These are phyloP conservation scores for Suhomyces emberorum DNA, from an alignment of 805 yeast species.

Conservation along the genomic window DNA sequence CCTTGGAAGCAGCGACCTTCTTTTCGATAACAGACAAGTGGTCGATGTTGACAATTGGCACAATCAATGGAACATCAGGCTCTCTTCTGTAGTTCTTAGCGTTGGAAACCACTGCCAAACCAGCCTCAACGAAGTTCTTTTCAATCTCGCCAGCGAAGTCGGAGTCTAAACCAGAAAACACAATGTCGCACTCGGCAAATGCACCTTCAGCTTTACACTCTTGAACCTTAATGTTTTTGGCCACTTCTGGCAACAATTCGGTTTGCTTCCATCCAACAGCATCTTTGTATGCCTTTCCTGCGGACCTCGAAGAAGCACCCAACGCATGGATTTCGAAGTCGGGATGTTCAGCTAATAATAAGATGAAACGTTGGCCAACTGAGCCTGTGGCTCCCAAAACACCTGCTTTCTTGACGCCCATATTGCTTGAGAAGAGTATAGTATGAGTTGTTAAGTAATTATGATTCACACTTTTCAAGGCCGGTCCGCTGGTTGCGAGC, in stretches of 20 bases:
- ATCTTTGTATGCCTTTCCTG: conserved; percentile 80
- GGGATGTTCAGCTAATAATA: conserved; percentile 82
- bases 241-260: conserved; percentile 66
- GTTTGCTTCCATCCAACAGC: conserved; percentile 97
- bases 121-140: conserved; percentile 74
- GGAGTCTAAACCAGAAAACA: conserved; percentile 91
- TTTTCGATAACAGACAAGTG: conserved; percentile 74
- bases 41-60: conserved; percentile 92
- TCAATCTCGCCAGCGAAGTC: conserved; percentile 93
- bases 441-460: no score
- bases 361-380: conserved; percentile 94
- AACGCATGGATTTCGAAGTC: conserved; percentile 78
- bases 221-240: conserved; percentile 59
- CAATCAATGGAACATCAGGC: conserved; percentile 83
- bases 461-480: conserved; percentile 2
- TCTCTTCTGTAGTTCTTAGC: conserved; percentile 95
- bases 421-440: conserved; percentile 1
- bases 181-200: conserved; percentile 88
- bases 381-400: conserved; percentile 98
- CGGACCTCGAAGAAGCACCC: conserved; percentile 93
- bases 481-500: conserved; percentile 5
- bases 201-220: conserved; percentile 71
- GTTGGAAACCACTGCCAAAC: conserved; percentile 83
- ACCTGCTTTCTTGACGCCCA: conserved; percentile 56
- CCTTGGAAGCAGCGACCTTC: conserved; percentile 52